Evolutionary conservation across 371 early-diverging fungal species (phyloP), one percentile per base, ranked within the genome.

Genomic region (Mucor piriformis): DNA sequence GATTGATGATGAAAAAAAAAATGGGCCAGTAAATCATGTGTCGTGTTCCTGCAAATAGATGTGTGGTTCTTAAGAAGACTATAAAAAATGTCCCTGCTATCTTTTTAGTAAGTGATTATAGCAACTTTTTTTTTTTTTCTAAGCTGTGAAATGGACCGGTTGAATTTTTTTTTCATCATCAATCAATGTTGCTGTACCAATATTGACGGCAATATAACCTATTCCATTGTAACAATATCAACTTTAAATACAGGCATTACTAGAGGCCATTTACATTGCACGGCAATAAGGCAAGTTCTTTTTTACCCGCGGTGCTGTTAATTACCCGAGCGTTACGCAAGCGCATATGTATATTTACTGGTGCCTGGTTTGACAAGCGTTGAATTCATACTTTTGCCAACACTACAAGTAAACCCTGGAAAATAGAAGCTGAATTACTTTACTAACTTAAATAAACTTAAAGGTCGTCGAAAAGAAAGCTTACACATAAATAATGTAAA

Each of bases 171-270:
- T n/a, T n/a, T n/a, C 42, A 38, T 68, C 66, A 8, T 65, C 59
- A 11, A 66, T 38, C 5, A 84, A 56, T 6, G 66, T n/a, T n/a
- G n/a, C 78, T 49, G 50, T 33, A 3, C 73, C 83, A 75, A 86
- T 70, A 40, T 82, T 79, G 7, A 85, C 82, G 16, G 70, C 66
- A 40, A 86, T 70, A 33, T 79, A 82, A 20, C 86, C 69, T 66
- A 27, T 32, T 12, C 0, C n/a, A n/a, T n/a, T 20, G 64, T 59
- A 29, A 40, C 43, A 23, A 72, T 59, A 10, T 69, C 69, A 6
- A 63, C 69, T 59, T 69, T 55, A 54, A 66, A 74, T 71, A 27
- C 68, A 61, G n/a, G 71, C 74, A 23, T 62, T 38, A 23, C 66
- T 54, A 27, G 65, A 66, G 42, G 69, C 72, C 12, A 54, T 32